phyloP scores from a whole-genome alignment of 139 green algal genomes.

The Chlorella sorokiniana region DNA sequence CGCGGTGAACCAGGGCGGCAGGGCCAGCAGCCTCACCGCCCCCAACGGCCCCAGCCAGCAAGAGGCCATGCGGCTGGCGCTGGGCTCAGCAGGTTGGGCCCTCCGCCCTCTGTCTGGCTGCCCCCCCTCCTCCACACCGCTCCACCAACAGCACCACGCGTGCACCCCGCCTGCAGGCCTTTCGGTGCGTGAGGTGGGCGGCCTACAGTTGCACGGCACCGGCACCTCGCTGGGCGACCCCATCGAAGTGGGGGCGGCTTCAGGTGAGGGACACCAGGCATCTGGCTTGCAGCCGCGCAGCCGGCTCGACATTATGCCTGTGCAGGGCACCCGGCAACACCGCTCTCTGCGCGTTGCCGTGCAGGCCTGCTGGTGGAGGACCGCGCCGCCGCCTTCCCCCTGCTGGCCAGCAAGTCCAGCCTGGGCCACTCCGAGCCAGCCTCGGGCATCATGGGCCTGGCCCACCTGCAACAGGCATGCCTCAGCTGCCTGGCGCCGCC shows the following conservation, averaged over 20 bases:
- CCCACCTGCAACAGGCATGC: constrained; percentile 36
- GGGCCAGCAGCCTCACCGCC: constrained; percentile 56
- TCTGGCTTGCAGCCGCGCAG: no score
- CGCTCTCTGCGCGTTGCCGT: not conserved
- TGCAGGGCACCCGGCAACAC: not conserved
- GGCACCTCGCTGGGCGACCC: constrained; percentile 85
- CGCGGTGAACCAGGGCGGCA: constrained; percentile 56
- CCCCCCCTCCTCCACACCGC: not conserved
- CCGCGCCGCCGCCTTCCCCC: constrained; percentile 35
- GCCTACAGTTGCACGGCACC: constrained; percentile 53
- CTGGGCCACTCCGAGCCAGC: constrained; percentile 87
- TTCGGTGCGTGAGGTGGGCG: constrained; percentile 19
- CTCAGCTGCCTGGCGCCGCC: not conserved
- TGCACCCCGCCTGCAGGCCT: constrained; percentile 17
- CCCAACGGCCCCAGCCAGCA: constrained; percentile 61
- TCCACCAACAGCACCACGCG: no score
- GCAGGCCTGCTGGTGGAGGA: constrained; percentile 37
- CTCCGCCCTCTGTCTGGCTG: not conserved
- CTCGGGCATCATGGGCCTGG: constrained; percentile 73
- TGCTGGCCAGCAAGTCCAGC: constrained; percentile 77
- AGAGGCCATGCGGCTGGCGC: constrained; percentile 63
- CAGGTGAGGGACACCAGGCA: no score
- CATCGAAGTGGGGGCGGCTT: constrained; percentile 76
- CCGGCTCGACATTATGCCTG: not conserved
- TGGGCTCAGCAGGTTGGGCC: constrained; percentile 46